These are phyloP conservation scores for Vitis cinerea DNA, from an alignment of 164 flowering plant species.

Conservation along the genomic window DNA sequence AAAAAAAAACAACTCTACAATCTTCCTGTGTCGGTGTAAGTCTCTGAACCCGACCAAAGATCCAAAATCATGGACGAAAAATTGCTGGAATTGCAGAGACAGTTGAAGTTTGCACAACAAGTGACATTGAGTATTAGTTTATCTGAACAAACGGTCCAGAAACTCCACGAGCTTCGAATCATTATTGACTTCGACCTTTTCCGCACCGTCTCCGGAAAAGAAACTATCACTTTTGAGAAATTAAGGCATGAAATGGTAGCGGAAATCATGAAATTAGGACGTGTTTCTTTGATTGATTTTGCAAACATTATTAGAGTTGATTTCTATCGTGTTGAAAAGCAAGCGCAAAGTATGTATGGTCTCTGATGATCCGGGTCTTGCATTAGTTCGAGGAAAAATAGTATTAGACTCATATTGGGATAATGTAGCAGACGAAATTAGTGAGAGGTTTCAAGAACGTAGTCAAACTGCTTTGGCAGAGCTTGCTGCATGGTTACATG, in stretches of 20 bases:
- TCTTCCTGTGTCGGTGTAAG: too few relatives aligned
- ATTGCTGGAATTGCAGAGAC: conserved; percentile 81
- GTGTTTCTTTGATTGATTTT: conserved; percentile 86
- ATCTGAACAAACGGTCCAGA: conserved; percentile 86
- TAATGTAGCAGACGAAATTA: conserved; percentile 80
- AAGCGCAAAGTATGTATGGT: conserved; percentile 61
- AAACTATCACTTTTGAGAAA: conserved; percentile 88
- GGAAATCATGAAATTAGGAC: conserved; percentile 63
- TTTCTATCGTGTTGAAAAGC: conserved; percentile 89
- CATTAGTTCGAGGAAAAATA: conserved; percentile 85
- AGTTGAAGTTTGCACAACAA: conserved; percentile 89
- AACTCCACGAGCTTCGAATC: conserved; percentile 84
- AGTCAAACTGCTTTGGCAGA: conserved; percentile 94
- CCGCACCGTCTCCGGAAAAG: conserved; percentile 90
- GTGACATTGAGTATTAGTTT: conserved; percentile 83
- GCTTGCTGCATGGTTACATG: conserved; percentile 75
- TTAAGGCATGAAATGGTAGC: conserved; percentile 70
- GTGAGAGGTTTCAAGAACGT: conserved; percentile 89
- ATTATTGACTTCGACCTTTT: conserved; percentile 84
- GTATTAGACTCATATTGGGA: conserved; percentile 90
- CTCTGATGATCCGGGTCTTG: conserved; percentile 48
- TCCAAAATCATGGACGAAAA: conserved; percentile 72
- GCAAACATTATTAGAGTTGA: conserved; percentile 84
- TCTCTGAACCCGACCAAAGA: not conserved
- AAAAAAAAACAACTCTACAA: too few relatives aligned